Base-by-base conservation (phyloP, 495 filamentous ascomycete species). In the Thozetella sp. region DNA sequence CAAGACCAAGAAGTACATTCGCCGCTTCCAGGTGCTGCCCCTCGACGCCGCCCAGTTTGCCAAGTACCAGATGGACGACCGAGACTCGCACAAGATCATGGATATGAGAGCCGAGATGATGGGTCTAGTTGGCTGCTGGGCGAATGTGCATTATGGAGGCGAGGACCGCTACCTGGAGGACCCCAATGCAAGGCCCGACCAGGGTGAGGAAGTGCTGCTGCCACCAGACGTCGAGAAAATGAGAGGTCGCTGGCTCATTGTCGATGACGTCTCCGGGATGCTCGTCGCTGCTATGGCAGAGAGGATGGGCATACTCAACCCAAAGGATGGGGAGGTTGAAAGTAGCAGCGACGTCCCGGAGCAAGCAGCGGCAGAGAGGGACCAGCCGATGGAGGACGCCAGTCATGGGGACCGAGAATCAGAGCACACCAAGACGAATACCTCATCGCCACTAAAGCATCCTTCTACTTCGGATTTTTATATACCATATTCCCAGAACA, bases 1-100 rank as follows among this genome's bases (percentile, higher is more conserved):
- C 22, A 99, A 99, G 79, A 88, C 89, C 43, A 94, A 88, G 71
- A 99, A 99, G 76, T 98, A 96, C 67, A 83, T 97, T 60, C 85
- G 87, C 60, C 79, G 93, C 20, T 97, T 99, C 61, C 93, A 89
- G 0, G 83, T 93, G 0, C 74, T 94, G 24, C 93, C 92, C 0
- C 66, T 98, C 67, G 93, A 97, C 59, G 87, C 96, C 26, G 81
- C 87, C 4, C 76, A 81, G 46, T 78, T 99, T 53, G 82, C 86
- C 20, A 80, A 90, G 37, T 95, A 87, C 76, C 80, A 93, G 69
- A 65, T 96, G 56, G 80, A 86, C 12, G 89, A 91, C 62, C 90
- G 89, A 66, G 94, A 97, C 59, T 76, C 91, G 0, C 72, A 72
- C 50, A 91, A 87, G 69, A 88, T 93, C n/a, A 77, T 99, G 83